Base-by-base conservation (phyloP, 495 filamentous ascomycete genomes). In the Xylaria scruposa region DNA sequence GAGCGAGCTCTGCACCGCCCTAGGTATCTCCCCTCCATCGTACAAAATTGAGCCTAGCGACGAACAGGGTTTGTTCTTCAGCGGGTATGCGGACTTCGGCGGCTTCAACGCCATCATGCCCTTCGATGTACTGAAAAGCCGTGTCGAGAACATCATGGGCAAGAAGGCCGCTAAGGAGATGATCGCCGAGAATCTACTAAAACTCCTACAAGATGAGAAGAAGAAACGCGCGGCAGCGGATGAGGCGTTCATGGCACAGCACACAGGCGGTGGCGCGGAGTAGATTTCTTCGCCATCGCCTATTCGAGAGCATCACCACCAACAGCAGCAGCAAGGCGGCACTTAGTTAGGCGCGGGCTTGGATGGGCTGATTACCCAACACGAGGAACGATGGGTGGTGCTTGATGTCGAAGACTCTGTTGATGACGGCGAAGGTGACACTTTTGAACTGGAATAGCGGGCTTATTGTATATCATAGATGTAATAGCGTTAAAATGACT, bases 161-260 rank as follows among this genome's bases (percentile, higher is more conserved):
- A 77, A 66, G 69, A 77, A 72, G 54, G 38, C 49, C 1, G 74
- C 79, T 13, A 80, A 71, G 59, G 78, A 81, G 65, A 71, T 38
- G 67, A 72, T 82, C 9, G 82, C 80, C 3, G 77, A 82, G 70
- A 51, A 26, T 1, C 77, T 66, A 65, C 80, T 49, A 49, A 80
- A 10, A 65, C 15, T 26, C 73, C 70, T 65, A n/a, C 81, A 33
- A 15, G 74, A 31, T 17, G 64, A 29, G 61, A 79, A 54, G 70
- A 58, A 40, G 29, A 31, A 67, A 29, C 70, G 78, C 54, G 53
- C 58, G 8, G 68, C 49, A 12, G 24, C 29, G 51, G 36, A 67
- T 6, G 31, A 68, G 9, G 61, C 19, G 3, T 47, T 79, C 5
- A 7, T 73, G 17, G 40, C 56, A 26, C 29, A 53, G 46, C 7